Evolutionary conservation across 805 yeast species (phyloP).

Genomic region (Kodamaea jinghongensis): DNA sequence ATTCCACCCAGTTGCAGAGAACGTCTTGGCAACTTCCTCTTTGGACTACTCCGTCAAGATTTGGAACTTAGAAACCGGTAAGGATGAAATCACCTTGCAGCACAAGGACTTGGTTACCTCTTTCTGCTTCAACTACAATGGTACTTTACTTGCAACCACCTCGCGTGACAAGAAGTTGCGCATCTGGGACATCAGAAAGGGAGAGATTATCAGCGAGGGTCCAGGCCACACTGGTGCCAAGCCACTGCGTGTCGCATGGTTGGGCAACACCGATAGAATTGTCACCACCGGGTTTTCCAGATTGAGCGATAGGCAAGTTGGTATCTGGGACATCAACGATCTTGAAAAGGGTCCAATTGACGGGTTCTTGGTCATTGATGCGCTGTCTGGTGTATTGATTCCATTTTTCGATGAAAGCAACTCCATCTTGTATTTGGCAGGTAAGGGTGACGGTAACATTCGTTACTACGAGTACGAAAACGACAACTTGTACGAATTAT

Average conservation of each 20-base stretch:
- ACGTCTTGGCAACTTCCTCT: constrained; percentile 86
- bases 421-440: constrained; percentile 81
- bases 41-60: constrained; percentile 87
- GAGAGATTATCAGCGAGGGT: constrained; percentile 76
- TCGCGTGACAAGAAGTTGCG: constrained; percentile 88
- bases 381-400: constrained; percentile 90
- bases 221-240: constrained; percentile 93
- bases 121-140: constrained; percentile 87
- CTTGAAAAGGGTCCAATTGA: constrained; percentile 82
- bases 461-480: constrained; percentile 88
- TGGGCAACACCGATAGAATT: constrained; percentile 80
- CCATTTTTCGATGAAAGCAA: constrained; percentile 86
- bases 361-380: constrained; percentile 81
- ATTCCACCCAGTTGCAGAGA: constrained; percentile 85
- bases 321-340: constrained; percentile 83
- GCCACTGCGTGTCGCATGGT: constrained; percentile 83
- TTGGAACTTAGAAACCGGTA: constrained; percentile 82
- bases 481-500: constrained; percentile 76
- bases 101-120: constrained; percentile 94
- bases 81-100: constrained; percentile 65
- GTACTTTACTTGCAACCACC: constrained; percentile 81
- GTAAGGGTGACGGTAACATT: constrained; percentile 97
- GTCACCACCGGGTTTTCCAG: constrained; percentile 94
- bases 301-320: constrained; percentile 91
- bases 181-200: constrained; percentile 85